phyloP scores from a whole-genome alignment of 345 rosid species.

The Psidium friedrichsthalianum region DNA sequence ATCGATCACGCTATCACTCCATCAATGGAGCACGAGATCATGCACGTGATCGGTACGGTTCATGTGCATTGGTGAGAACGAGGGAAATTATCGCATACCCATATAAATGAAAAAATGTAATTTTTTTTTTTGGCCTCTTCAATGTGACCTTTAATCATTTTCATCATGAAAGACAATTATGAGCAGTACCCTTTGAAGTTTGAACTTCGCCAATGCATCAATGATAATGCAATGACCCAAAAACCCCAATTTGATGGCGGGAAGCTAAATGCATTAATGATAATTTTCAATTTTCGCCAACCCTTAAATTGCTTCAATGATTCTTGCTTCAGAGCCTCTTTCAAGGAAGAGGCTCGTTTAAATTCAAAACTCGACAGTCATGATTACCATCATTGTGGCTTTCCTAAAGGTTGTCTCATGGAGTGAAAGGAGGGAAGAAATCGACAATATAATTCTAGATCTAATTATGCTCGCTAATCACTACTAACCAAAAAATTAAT shows the following conservation, averaged over 20 bases:
- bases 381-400: conserved; percentile 3
- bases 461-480: neutral
- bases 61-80: neutral
- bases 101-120: neutral
- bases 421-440: neutral
- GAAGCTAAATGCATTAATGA: neutral
- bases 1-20: neutral
- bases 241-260: neutral
- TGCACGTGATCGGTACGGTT: neutral
- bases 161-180: neutral
- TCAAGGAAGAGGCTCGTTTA: conserved; percentile 2
- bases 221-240: neutral
- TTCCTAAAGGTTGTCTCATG: neutral
- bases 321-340: conserved; percentile 1
- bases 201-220: neutral
- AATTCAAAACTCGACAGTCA: conserved; percentile 11
- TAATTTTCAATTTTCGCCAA: neutral
- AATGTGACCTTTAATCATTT: neutral
- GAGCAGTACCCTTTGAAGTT: neutral
- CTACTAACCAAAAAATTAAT: neutral
- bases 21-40: neutral
- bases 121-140: neutral
- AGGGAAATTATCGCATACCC: neutral
- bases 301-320: neutral
- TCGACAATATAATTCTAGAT: neutral